Percentiles rank a stretch among this genome's conserved stretches.
These are phyloP conservation scores for Priceomyces castillae DNA, from an alignment of 805 yeast genomes.

Conservation along the genomic window DNA sequence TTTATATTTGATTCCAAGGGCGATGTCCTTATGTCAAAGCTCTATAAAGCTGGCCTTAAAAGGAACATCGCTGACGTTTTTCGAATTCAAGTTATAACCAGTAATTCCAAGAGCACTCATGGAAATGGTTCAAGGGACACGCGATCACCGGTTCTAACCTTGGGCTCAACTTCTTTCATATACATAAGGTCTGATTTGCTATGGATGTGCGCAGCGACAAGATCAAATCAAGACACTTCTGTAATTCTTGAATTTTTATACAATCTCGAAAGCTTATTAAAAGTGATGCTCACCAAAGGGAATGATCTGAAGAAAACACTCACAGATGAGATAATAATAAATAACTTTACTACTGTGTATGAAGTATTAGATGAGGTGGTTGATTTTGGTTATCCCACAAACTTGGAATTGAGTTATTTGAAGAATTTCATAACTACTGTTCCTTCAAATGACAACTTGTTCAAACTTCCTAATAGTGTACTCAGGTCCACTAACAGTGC, in stretches of 20 bases:
- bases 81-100: slow-evolving; percentile 84
- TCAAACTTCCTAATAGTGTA: slow-evolving; percentile 13
- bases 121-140: slow-evolving; percentile 19
- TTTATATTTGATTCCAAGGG: slow-evolving; percentile 77
- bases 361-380: slow-evolving; percentile 75
- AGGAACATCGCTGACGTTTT: slow-evolving; percentile 83
- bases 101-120: slow-evolving; percentile 26
- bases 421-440: slow-evolving; percentile 15
- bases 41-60: slow-evolving; percentile 72
- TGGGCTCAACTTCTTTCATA: slow-evolving; percentile 90
- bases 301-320: slow-evolving; percentile 11
- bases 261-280: slow-evolving; percentile 54
- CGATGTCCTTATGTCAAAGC: slow-evolving; percentile 73
- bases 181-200: slow-evolving; percentile 62
- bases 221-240: slow-evolving; percentile 85
- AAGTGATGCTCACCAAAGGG: slow-evolving; percentile 22
- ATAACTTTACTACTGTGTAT: slow-evolving; percentile 66
- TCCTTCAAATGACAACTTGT: slow-evolving; percentile 17
- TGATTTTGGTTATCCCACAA: slow-evolving; percentile 76
- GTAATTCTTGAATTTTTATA: slow-evolving; percentile 75
- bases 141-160: slow-evolving; percentile 55
- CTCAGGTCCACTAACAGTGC: slow-evolving; percentile 3
- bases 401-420: slow-evolving; percentile 47
- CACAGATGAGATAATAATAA: slow-evolving; percentile 46
- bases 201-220: slow-evolving; percentile 86